Conservation (phyloP, 805 yeast genomes). For the Kuraishia cidri region DNA sequence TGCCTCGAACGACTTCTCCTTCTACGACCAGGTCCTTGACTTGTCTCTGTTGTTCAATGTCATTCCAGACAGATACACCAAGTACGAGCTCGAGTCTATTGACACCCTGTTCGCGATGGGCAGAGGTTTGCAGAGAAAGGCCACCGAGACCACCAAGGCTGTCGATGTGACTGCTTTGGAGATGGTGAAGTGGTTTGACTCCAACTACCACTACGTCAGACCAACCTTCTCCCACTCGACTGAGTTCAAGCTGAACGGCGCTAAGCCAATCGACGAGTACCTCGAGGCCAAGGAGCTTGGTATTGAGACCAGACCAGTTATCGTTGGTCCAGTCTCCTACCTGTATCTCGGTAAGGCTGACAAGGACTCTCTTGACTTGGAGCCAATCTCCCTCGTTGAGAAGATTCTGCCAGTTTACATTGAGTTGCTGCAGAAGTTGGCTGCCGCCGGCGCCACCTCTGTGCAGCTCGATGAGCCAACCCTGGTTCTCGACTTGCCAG, state of each 20-base stretch:
- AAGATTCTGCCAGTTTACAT: constrained; percentile 91
- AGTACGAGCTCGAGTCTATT: constrained; percentile 79
- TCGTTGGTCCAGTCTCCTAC: constrained; percentile 95
- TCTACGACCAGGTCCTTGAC: constrained; percentile 95
- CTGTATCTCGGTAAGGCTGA: constrained; percentile 95
- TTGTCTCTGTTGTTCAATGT: constrained; percentile 88
- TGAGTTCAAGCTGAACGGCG: constrained; percentile 90
- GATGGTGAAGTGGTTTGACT: constrained; percentile 99
- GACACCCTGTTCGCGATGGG: constrained; percentile 99
- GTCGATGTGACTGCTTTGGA: constrained; percentile 98
- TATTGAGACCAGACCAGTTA: constrained; percentile 93
- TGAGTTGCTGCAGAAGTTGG: constrained; percentile 79
- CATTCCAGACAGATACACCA: constrained; percentile 94
- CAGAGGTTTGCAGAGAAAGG: constrained; percentile 98
- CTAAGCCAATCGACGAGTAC: constrained; percentile 95
- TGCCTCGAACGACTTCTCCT: constrained; percentile 97
- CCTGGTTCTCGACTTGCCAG: constrained; percentile 88
- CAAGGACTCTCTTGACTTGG: constrained; percentile 92
- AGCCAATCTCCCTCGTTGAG: constrained; percentile 83
- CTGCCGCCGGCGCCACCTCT: constrained; percentile 88
- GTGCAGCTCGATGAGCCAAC: constrained; percentile 98
- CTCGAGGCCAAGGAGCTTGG: constrained; percentile 97
- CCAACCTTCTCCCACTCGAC: constrained; percentile 97
- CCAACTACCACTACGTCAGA: constrained; percentile 99
- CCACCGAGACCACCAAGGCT: constrained; percentile 76